Evolutionary conservation across 2,329 filamentous ascomycete species (phyloP), one percentile per base, ranked within the genome.

Genomic region (Arthrobotrys megalospora): DNA sequence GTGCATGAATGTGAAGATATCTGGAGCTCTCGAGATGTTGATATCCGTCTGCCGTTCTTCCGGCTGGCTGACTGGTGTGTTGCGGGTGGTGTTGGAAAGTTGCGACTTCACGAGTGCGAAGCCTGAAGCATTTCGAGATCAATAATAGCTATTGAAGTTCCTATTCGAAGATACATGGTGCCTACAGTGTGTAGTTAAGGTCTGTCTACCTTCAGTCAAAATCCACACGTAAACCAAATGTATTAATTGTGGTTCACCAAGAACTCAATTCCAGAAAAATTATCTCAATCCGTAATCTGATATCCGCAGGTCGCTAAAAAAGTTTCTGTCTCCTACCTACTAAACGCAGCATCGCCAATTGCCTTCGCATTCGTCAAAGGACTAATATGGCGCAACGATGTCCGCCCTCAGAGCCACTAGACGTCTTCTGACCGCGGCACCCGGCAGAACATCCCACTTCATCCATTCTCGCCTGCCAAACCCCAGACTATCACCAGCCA

Each of bases 341-440:
- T 12, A 5, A 62, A 45, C 19, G 24, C 36, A 47, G 41, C 58
- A 68, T 55, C 50, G 47, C 19, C 64, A 67, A 10, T 41, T 21
- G 21, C 34, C 47, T 41, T 38, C 24, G 19, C 53, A 11, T 24
- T 43, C n/a, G 45, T 11, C 21, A 38, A 32, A 24, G 32, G 50
- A 34, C 60, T 64, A 36, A 53, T 55, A 77, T 77, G 73, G 73
- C 73, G n/a, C 66, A 34, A 24, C 55, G 45, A 60, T 77, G 73
- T 77, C 60, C 43, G 50, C 62, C 34, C 28, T 71, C 73, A 77
- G 73, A 77, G 50, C 73, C 73, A 64, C 60, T 21, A 62, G 73
- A 77, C 43, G 66, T 77, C 60, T 77, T 71, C 36, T 77, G 66
- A 77, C 43, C 28, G 58, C 41, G 14, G 45, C 36, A 6, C 71